phyloP scores from a whole-genome alignment of 495 filamentous ascomycete species.

The Cenococcum geophilum region DNA sequence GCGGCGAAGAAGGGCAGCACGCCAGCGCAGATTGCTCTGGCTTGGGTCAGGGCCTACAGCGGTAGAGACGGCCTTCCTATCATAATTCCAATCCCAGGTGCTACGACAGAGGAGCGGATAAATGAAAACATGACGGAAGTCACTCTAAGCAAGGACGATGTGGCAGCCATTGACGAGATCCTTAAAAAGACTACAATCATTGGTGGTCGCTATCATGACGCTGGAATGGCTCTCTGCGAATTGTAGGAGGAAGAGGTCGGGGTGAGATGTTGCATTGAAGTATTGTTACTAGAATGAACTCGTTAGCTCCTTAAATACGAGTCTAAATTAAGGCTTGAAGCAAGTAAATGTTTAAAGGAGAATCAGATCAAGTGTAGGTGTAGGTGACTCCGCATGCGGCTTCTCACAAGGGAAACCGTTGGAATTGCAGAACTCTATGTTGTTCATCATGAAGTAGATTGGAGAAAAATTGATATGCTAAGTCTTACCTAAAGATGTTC shows the following conservation, averaged over 20 bases:
- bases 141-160: conserved; percentile 35
- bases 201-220: conserved; percentile 35
- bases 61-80: conserved; percentile 55
- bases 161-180: conserved; percentile 38
- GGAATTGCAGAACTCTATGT: conserved; percentile 42
- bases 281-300: background rate
- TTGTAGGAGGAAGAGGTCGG: background rate
- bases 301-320: background rate
- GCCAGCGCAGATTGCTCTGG: conserved; percentile 69
- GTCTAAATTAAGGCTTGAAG: background rate
- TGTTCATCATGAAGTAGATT: conserved; percentile 33
- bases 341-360: background rate
- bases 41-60: conserved; percentile 58
- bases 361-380: conserved; percentile 44
- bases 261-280: background rate
- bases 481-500: conserved; percentile 8
- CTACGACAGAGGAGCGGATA: conserved; percentile 42
- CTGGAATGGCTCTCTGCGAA: background rate
- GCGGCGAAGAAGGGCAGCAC: conserved; percentile 65
- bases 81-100: conserved; percentile 82
- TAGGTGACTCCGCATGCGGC: conserved; percentile 32
- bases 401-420: conserved; percentile 30
- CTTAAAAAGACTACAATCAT: conserved; percentile 30
- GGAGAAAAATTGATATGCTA: conserved; percentile 3
- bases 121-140: conserved; percentile 39